A percentile compares a stretch with the other conserved stretches of the same genome.
Evolutionary conservation across 176 grass and related monocot species (phyloP).

Genomic region (Ensete ventricosum): DNA sequence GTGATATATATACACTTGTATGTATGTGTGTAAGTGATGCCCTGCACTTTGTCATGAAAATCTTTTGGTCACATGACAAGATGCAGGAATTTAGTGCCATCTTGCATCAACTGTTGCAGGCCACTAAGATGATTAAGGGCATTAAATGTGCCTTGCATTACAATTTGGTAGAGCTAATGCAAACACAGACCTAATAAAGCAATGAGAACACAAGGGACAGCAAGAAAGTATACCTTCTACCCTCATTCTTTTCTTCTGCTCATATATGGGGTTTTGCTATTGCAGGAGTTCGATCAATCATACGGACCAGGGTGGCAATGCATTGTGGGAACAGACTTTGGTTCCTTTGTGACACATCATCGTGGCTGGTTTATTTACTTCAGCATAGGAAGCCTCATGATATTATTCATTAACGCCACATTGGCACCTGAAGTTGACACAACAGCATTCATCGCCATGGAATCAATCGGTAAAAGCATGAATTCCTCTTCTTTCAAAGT

Average conservation of each 20-base stretch:
- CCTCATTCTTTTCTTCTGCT: not conserved
- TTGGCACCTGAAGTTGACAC: not conserved
- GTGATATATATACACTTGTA: too few species aligned
- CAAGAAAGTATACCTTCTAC: not conserved
- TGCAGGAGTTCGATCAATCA: constrained; percentile 39
- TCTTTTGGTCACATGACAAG: not conserved
- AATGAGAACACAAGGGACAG: not conserved
- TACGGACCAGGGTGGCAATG: constrained; percentile 48
- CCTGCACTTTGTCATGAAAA: not conserved
- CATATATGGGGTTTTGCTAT: not conserved
- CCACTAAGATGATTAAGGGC: not conserved
- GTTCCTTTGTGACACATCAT: constrained; percentile 49
- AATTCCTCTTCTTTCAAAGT: not conserved
- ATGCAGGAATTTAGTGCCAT: not conserved
- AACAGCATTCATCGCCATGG: constrained; percentile 1
- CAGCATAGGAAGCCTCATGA: constrained; percentile 43
- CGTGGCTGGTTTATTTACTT: constrained; percentile 56
- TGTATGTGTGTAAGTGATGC: too few species aligned
- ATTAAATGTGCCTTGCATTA: not conserved
- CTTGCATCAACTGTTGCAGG: not conserved
- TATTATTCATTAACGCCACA: constrained; percentile 39
- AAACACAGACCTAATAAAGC: not conserved
- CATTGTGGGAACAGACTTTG: constrained; percentile 47
- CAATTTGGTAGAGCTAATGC: not conserved
- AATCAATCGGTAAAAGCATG: constrained; percentile 19